phyloP scores from a whole-genome alignment of 2,329 filamentous ascomycete species.

The Tolypocladium endophyticum region DNA sequence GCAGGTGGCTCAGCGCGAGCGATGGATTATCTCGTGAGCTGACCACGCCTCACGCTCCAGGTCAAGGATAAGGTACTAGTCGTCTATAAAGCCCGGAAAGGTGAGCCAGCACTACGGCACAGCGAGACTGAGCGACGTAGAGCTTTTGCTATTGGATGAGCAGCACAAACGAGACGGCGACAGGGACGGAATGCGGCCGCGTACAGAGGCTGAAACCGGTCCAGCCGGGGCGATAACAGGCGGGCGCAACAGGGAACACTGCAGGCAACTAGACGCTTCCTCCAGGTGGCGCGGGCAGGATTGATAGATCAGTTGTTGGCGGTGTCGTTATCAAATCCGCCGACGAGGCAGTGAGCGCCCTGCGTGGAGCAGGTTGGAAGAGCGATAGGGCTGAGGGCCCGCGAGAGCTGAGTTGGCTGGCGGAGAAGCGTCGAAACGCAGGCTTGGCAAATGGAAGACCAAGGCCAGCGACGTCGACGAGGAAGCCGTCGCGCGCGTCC shows the following conservation, averaged over 20 bases:
- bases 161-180: background rate
- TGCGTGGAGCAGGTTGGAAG: background rate
- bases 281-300: background rate
- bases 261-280: background rate
- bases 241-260: background rate
- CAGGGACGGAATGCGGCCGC: background rate
- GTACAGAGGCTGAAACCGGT: background rate
- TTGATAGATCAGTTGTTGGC: background rate
- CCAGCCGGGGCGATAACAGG: background rate
- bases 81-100: background rate
- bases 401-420: background rate
- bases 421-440: background rate
- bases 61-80: background rate
- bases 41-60: background rate
- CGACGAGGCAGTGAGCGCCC: background rate
- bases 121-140: background rate
- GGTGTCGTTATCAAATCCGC: background rate
- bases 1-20: conserved; percentile 12
- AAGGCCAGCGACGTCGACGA: background rate
- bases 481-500: background rate
- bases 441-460: background rate
- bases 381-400: background rate
- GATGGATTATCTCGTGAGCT: conserved; percentile 1
- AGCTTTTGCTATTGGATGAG: background rate
- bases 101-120: background rate